Percentiles rank a stretch among this genome's conserved stretches.
phyloP scores from a whole-genome alignment of 768 basidiomycete genomes.

The Lactarius trivialis region DNA sequence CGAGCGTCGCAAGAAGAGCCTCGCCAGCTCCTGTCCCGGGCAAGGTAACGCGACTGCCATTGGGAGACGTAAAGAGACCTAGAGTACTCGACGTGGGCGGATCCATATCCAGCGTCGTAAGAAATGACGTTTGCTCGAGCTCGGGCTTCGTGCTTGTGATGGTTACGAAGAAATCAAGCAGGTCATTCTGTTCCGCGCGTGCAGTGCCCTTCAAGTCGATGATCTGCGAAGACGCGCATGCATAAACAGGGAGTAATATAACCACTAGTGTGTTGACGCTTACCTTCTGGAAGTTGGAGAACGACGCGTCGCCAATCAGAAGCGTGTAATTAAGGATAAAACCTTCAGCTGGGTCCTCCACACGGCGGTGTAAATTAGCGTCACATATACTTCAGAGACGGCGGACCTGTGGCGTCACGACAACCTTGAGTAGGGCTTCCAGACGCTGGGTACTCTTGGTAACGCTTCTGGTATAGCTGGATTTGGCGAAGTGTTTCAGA shows the following conservation, averaged over 20 bases:
- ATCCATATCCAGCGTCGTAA: conserved; percentile 95
- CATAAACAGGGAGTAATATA: neutral
- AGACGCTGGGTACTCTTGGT: conserved; percentile 74
- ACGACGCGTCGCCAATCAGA: conserved; percentile 89
- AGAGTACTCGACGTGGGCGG: conserved; percentile 47
- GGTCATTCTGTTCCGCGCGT: conserved; percentile 76
- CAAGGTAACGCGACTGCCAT: conserved; percentile 53
- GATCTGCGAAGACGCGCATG: conserved; percentile 45
- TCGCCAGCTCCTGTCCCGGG: conserved; percentile 39
- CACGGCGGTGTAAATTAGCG: conserved; percentile 4
- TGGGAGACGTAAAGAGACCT: conserved; percentile 58
- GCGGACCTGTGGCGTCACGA: conserved; percentile 85
- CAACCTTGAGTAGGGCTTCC: conserved; percentile 91
- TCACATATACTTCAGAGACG: neutral
- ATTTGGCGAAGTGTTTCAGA: conserved; percentile 15
- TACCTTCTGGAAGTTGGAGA: conserved; percentile 98
- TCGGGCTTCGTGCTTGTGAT: conserved; percentile 91
- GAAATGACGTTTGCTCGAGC: conserved; percentile 84
- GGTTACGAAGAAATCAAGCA: conserved; percentile 87
- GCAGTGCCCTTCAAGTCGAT: conserved; percentile 93
- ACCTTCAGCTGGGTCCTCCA: conserved; percentile 82
- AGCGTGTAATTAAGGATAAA: conserved; percentile 96
- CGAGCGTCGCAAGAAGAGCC: conserved; percentile 51
- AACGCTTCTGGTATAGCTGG: conserved; percentile 76
- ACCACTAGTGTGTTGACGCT: conserved; percentile 4